A percentile compares a stretch with the other conserved stretches of the same genome.
Conservation (phyloP, 2,329 filamentous ascomycete genomes). For the Calonectria henricotiae region DNA sequence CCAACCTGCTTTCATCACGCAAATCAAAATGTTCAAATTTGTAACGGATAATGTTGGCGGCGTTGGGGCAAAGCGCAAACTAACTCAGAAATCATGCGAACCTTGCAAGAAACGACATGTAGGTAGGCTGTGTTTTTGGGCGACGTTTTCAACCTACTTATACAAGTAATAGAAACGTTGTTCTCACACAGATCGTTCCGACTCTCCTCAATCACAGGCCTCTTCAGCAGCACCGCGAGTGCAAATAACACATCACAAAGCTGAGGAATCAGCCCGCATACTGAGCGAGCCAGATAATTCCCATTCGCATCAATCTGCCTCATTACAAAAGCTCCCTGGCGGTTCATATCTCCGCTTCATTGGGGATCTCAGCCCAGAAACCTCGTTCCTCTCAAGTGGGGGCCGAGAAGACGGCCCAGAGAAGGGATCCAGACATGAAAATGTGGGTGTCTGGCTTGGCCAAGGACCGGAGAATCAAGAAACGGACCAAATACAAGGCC, state of each 20-base stretch:
- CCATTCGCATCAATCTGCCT: too few relatives aligned
- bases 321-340: not conserved
- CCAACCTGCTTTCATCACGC: not conserved
- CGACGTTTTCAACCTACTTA: not conserved
- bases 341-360: conserved; percentile 22
- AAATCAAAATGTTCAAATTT: conserved; percentile 24
- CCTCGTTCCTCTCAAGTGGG: conserved; percentile 27
- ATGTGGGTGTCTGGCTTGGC: conserved; percentile 29
- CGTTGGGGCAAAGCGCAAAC: conserved; percentile 26
- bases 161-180: conserved; percentile 4
- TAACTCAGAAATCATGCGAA: conserved; percentile 26
- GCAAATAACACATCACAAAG: not conserved
- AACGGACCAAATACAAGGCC: not conserved
- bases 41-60: conserved; percentile 24
- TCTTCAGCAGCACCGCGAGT: not conserved
- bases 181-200: not conserved
- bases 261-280: not conserved
- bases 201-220: not conserved
- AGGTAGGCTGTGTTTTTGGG: not conserved
- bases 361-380: conserved; percentile 28
- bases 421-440: conserved; percentile 23
- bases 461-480: not conserved
- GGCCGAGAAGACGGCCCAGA: conserved; percentile 15
- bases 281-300: not conserved
- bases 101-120: conserved; percentile 35